A percentile compares a stretch with the other conserved stretches of the same genome.
phyloP scores from a whole-genome alignment of 1,284 basidiomycete species.

The Lignosus rhinocerotis region DNA sequence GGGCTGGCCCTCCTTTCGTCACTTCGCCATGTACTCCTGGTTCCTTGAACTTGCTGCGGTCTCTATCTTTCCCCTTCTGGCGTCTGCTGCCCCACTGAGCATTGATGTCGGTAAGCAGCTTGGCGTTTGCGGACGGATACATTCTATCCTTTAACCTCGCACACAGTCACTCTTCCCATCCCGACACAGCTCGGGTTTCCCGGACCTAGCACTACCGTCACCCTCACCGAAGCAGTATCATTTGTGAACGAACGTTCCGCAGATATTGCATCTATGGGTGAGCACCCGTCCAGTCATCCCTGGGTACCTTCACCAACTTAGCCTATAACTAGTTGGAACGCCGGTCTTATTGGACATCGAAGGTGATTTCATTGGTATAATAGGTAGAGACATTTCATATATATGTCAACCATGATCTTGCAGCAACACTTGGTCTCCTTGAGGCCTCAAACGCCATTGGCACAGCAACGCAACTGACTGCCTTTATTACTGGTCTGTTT shows the following conservation, averaged over 20 bases:
- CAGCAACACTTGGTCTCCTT: constrained; percentile 11
- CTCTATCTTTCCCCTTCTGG: constrained; percentile 1
- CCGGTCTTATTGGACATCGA: constrained; percentile 1
- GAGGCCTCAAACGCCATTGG: constrained; percentile 10
- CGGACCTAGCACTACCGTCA: not conserved
- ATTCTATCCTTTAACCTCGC: not conserved
- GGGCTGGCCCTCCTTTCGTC: constrained; percentile 2
- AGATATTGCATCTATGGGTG: constrained; percentile 1
- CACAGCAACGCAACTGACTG: constrained; percentile 10
- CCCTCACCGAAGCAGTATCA: constrained; percentile 1
- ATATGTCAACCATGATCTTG: not conserved
- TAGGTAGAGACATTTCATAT: too few species aligned
- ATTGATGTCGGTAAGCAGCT: not conserved
- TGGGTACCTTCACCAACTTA: not conserved
- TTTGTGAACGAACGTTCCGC: constrained; percentile 3
- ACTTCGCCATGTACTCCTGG: constrained; percentile 2
- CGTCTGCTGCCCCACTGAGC: not conserved
- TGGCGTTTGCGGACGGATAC: not conserved
- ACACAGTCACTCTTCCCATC: constrained; percentile 1
- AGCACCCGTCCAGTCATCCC: not conserved
- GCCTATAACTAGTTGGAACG: not conserved
- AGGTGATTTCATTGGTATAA: constrained; percentile 5
- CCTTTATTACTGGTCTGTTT: constrained; percentile 11
- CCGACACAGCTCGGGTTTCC: constrained; percentile 9
- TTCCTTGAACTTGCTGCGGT: not conserved